These are phyloP conservation scores for Leishmania gerbilli DNA, from an alignment of 208 protist genomes.

Conservation along the genomic window DNA sequence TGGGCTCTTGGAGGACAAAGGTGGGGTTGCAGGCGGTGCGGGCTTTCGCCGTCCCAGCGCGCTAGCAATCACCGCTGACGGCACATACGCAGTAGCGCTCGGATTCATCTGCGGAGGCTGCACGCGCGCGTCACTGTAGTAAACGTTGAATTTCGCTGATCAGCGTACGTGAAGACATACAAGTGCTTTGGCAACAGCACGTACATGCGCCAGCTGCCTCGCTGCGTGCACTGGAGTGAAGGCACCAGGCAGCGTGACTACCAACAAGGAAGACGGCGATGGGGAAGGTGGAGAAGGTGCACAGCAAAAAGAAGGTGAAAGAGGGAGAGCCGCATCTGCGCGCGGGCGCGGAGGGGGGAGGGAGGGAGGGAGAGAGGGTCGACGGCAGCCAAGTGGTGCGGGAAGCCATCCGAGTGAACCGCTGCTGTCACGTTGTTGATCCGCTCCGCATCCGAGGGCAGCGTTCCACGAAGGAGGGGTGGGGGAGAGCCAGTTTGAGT, in stretches of 20 bases:
- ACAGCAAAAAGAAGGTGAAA: neutral
- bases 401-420: no score
- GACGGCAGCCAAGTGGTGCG: neutral
- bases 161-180: neutral
- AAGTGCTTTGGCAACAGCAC: neutral
- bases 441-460: neutral
- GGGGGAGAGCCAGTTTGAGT: neutral
- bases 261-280: neutral
- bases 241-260: neutral
- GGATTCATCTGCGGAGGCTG: constrained; percentile 34
- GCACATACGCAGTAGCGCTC: constrained; percentile 37
- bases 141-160: neutral
- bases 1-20: neutral
- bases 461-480: neutral
- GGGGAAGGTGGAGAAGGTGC: neutral
- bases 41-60: constrained; percentile 7
- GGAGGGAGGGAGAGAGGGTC: neutral
- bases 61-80: constrained; percentile 24
- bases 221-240: neutral
- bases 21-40: constrained; percentile 10
- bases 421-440: neutral
- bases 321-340: neutral
- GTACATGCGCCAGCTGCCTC: neutral
- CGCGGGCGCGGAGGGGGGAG: neutral
- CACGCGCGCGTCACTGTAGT: neutral